These are phyloP conservation scores for Rhizopogon roseolus DNA, from an alignment of 768 basidiomycete genomes.

Conservation along the genomic window DNA sequence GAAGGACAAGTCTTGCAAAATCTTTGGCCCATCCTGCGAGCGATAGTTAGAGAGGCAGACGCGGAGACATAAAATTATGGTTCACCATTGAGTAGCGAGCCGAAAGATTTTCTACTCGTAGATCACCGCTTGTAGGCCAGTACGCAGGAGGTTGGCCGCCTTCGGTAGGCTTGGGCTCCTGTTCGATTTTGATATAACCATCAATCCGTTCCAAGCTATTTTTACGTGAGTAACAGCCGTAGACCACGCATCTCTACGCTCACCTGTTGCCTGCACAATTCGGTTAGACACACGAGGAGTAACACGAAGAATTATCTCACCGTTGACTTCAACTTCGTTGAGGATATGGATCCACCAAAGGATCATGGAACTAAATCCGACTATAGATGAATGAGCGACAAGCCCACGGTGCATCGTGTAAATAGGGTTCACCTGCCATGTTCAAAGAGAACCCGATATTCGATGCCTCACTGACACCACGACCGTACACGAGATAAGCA, in stretches of 20 bases:
- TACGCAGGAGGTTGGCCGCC: conserved; percentile 53
- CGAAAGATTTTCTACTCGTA: conserved; percentile 47
- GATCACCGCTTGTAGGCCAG: conserved; percentile 56
- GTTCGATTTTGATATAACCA: conserved; percentile 51
- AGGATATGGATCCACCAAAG: conserved; percentile 42
- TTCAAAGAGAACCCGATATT: conserved; percentile 35
- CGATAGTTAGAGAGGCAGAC: not conserved
- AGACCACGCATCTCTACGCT: not conserved
- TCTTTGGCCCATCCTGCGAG: conserved; percentile 45
- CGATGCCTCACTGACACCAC: conserved; percentile 34
- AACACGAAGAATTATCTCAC: conserved; percentile 16
- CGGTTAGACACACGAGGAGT: not conserved
- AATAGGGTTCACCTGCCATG: conserved; percentile 31
- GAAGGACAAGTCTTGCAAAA: conserved; percentile 48
- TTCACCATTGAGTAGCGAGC: conserved; percentile 41
- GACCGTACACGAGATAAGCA: conserved; percentile 45
- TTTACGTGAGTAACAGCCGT: not conserved
- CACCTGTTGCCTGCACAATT: conserved; percentile 10
- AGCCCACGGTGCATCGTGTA: not conserved
- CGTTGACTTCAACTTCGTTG: conserved; percentile 43
- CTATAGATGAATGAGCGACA: conserved; percentile 14
- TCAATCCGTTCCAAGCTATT: conserved; percentile 45
- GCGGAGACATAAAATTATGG: not conserved
- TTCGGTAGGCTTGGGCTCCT: conserved; percentile 39
- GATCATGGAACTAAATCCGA: conserved; percentile 53